Percentiles rank a stretch among this genome's conserved stretches.
Evolutionary conservation across 169 alveolate species (phyloP).

Genomic region (Cryptosporidium canis): DNA sequence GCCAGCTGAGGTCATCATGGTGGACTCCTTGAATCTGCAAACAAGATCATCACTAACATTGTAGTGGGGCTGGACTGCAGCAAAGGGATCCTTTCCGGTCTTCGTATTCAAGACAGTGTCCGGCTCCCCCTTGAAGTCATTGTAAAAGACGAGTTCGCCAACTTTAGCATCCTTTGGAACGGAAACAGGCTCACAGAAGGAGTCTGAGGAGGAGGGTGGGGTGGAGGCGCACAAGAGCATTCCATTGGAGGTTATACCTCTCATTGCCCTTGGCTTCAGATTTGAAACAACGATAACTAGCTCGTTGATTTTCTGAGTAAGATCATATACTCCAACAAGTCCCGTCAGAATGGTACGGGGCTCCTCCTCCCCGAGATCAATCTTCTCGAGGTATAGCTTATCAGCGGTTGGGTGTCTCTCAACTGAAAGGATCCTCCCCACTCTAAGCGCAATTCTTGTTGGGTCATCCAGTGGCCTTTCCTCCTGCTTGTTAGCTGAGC

Average conservation of each 20-base stretch:
- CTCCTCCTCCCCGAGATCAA: slow-evolving; percentile 87
- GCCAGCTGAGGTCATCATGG: slow-evolving; percentile 60
- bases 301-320: slow-evolving; percentile 81
- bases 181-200: slow-evolving; percentile 75
- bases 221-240: slow-evolving; percentile 80
- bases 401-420: slow-evolving; percentile 86
- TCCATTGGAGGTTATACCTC: slow-evolving; percentile 85
- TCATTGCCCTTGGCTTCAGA: slow-evolving; percentile 81
- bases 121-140: slow-evolving; percentile 80
- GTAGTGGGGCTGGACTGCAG: slow-evolving; percentile 77
- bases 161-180: slow-evolving; percentile 72
- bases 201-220: slow-evolving; percentile 43
- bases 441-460: slow-evolving; percentile 80
- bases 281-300: slow-evolving; percentile 84
- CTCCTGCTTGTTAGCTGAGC: background rate
- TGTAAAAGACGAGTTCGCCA: slow-evolving; percentile 77
- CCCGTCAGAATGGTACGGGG: slow-evolving; percentile 83
- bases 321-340: slow-evolving; percentile 75
- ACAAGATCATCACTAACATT: slow-evolving; percentile 4
- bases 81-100: slow-evolving; percentile 82
- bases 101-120: slow-evolving; percentile 79
- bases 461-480: slow-evolving; percentile 70
- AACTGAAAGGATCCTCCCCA: slow-evolving; percentile 84
- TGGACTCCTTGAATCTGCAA: slow-evolving; percentile 48
- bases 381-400: slow-evolving; percentile 86